Conservation (phyloP, 1,284 basidiomycete species). For the Mycosarcoma maydis region DNA sequence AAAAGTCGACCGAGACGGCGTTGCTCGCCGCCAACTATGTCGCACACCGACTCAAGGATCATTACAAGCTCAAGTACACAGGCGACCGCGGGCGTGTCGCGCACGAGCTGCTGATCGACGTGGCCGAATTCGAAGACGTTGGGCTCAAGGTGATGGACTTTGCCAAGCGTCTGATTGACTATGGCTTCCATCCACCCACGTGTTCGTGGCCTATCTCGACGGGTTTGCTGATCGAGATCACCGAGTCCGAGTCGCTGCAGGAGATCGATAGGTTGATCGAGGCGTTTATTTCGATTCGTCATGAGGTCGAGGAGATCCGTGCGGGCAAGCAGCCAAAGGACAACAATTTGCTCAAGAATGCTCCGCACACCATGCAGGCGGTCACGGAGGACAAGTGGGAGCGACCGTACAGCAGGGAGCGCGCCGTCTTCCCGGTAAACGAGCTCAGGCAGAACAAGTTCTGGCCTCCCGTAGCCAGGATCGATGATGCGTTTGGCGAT, state of each 20-base stretch:
- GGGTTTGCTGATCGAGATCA: conserved; percentile 64
- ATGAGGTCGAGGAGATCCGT: conserved; percentile 88
- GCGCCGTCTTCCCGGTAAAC: conserved; percentile 59
- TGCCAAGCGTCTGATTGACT: conserved; percentile 87
- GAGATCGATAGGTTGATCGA: conserved; percentile 80
- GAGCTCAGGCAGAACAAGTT: conserved; percentile 57
- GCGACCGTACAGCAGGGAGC: conserved; percentile 67
- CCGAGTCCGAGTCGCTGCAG: conserved; percentile 61
- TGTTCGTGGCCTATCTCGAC: conserved; percentile 66
- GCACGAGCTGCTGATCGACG: conserved; percentile 92
- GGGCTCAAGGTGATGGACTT: conserved; percentile 94
- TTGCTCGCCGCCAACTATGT: conserved; percentile 97
- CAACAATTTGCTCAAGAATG: conserved; percentile 86
- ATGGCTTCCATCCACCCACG: conserved; percentile 61
- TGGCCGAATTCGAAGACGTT: conserved; percentile 88
- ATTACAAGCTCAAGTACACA: conserved; percentile 89
- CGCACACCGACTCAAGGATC: conserved; percentile 81
- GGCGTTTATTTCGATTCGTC: conserved; percentile 93
- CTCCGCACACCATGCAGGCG: conserved; percentile 86
- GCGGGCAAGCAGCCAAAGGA: conserved; percentile 75
- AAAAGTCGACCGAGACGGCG: conserved; percentile 84
- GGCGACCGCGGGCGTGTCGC: conserved; percentile 91
- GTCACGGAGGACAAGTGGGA: conserved; percentile 85
- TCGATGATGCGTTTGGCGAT: conserved; percentile 63
- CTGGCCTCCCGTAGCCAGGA: conserved; percentile 61